These are phyloP conservation scores for Pseudogymnoascus sp. DNA, from an alignment of 2,329 filamentous ascomycete species.

Conservation along the genomic window DNA sequence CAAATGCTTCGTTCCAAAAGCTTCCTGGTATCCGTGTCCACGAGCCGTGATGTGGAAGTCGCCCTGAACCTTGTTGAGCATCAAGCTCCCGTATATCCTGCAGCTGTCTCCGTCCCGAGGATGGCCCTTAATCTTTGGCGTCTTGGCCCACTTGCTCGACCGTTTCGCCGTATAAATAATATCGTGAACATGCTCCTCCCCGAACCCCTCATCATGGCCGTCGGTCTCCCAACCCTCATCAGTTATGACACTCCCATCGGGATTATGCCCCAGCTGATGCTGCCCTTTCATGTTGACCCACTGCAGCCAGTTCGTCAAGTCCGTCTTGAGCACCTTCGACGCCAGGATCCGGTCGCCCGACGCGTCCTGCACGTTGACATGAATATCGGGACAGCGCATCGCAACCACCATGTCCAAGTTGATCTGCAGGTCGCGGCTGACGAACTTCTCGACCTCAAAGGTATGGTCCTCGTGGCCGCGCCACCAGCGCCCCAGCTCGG, in stretches of 20 bases:
- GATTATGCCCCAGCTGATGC: slow-evolving; percentile 51
- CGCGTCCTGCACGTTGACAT: slow-evolving; percentile 95
- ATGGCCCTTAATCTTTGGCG: slow-evolving; percentile 49
- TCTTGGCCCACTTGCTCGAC: slow-evolving; percentile 64
- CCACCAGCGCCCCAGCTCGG: slow-evolving; percentile 78
- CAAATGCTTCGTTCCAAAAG: slow-evolving; percentile 58
- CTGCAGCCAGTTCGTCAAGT: slow-evolving; percentile 71
- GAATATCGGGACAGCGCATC: slow-evolving; percentile 83
- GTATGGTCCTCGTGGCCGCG: slow-evolving; percentile 75
- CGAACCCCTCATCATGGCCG: slow-evolving; percentile 57
- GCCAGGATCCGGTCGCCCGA: slow-evolving; percentile 87
- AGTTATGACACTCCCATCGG: slow-evolving; percentile 45
- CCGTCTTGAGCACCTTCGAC: slow-evolving; percentile 61
- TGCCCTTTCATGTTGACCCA: slow-evolving; percentile 69
- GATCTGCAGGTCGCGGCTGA: slow-evolving; percentile 81
- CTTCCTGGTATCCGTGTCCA: slow-evolving; percentile 87
- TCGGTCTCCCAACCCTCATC: slow-evolving; percentile 50
- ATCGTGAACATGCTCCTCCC: slow-evolving; percentile 82
- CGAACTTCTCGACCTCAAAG: slow-evolving; percentile 87
- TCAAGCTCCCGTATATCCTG: slow-evolving; percentile 79
- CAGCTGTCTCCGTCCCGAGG: slow-evolving; percentile 57
- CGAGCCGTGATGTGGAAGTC: slow-evolving; percentile 96
- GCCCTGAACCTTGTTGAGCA: slow-evolving; percentile 93
- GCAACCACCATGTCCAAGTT: slow-evolving; percentile 89
- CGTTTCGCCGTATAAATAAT: slow-evolving; percentile 65